phyloP scores from a whole-genome alignment of 1,139 yeast species.

The Maudiozyma humilis region DNA sequence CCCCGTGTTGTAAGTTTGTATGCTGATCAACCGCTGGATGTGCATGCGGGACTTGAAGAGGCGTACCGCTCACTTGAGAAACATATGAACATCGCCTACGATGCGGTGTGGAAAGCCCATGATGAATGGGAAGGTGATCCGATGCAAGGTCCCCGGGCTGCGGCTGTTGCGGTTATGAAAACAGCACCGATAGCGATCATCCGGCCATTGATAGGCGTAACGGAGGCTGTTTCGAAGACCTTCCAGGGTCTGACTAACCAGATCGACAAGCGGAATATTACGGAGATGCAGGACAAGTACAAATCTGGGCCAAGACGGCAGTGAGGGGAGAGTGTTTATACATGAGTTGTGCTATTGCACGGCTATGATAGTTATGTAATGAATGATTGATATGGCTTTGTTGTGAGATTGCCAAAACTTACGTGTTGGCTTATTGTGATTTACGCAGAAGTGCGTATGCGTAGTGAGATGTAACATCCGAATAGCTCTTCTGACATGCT shows the following conservation, averaged over 20 bases:
- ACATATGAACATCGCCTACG: conserved; percentile 58
- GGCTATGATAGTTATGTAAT: too few relatives aligned
- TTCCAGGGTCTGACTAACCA: conserved; percentile 79
- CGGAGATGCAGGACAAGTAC: conserved; percentile 45
- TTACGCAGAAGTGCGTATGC: too few relatives aligned
- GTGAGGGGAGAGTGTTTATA: too few relatives aligned
- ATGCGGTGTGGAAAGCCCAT: conserved; percentile 43
- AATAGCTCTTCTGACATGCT: too few relatives aligned
- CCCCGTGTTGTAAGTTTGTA: conserved; percentile 61
- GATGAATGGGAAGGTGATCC: conserved; percentile 37
- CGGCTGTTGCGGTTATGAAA: conserved; percentile 52
- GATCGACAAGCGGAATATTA: conserved; percentile 54
- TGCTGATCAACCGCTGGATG: conserved; percentile 71
- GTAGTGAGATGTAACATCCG: too few relatives aligned
- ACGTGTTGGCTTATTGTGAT: too few relatives aligned
- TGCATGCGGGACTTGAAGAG: conserved; percentile 60
- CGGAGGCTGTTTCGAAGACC: conserved; percentile 80
- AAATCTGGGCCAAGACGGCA: conserved; percentile 22
- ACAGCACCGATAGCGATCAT: conserved; percentile 76
- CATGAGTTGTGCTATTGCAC: too few relatives aligned
- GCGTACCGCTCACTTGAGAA: conserved; percentile 69
- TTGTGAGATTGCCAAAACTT: too few relatives aligned
- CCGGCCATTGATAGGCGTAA: conserved; percentile 85
- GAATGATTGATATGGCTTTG: too few relatives aligned
- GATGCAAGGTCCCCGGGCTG: conserved; percentile 57